phyloP scores from a whole-genome alignment of 2,329 filamentous ascomycete genomes.

The Polytolypa hystricis region DNA sequence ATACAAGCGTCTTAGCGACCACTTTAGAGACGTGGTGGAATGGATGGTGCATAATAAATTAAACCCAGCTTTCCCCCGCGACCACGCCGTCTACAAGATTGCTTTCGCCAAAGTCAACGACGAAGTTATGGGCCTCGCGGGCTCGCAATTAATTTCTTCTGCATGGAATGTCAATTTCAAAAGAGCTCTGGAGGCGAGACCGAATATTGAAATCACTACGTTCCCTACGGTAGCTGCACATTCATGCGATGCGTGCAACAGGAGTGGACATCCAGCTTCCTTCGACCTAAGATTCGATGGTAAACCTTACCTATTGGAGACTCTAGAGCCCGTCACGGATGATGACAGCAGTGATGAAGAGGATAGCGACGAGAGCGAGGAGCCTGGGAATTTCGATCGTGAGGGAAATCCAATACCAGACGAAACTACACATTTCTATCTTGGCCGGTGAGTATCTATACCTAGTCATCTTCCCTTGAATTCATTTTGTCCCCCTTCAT shows the following conservation, averaged over 20 bases:
- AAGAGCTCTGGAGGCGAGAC: slow-evolving; percentile 54
- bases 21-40: slow-evolving; percentile 63
- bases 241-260: slow-evolving; percentile 60
- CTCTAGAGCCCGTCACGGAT: slow-evolving; percentile 50
- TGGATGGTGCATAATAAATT: slow-evolving; percentile 75
- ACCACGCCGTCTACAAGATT: slow-evolving; percentile 54
- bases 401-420: slow-evolving; percentile 38
- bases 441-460: slow-evolving; percentile 37
- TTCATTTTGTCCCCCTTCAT: neutral
- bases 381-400: slow-evolving; percentile 31
- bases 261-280: slow-evolving; percentile 55
- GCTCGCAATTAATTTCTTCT: slow-evolving; percentile 60
- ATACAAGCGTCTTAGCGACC: slow-evolving; percentile 56
- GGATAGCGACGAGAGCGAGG: slow-evolving; percentile 22
- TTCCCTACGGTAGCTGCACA: slow-evolving; percentile 35
- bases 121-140: slow-evolving; percentile 56
- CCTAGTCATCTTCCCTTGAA: neutral
- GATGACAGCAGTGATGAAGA: slow-evolving; percentile 30
- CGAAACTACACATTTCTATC: slow-evolving; percentile 38
- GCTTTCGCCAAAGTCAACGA: slow-evolving; percentile 63
- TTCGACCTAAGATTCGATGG: slow-evolving; percentile 54
- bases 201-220: slow-evolving; percentile 44
- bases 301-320: slow-evolving; percentile 53
- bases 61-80: slow-evolving; percentile 55
- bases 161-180: slow-evolving; percentile 59